Conservation (phyloP, 495 filamentous ascomycete species). For the Pyrenula massariospora region DNA sequence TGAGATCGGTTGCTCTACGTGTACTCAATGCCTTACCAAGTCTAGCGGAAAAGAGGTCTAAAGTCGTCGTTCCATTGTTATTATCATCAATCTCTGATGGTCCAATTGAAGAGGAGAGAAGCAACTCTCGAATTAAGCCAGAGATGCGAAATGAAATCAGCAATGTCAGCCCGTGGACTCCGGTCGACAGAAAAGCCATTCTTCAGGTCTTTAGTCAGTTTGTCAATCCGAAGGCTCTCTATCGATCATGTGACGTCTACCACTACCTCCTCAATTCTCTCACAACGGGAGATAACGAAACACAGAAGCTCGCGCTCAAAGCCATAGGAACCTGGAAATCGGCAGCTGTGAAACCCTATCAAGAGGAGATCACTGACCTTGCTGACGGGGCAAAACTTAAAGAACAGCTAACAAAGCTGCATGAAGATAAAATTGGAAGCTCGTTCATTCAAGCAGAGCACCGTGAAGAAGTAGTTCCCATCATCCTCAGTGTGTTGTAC, state of each 20-base stretch:
- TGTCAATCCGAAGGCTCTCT: slow-evolving; percentile 72
- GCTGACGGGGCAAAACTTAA: slow-evolving; percentile 85
- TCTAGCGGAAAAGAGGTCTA: slow-evolving; percentile 75
- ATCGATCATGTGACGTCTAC: slow-evolving; percentile 65
- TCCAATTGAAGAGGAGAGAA: neutral
- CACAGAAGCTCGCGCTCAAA: slow-evolving; percentile 75
- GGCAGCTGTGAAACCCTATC: slow-evolving; percentile 59
- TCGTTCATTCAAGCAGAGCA: slow-evolving; percentile 66
- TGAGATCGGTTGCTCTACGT: slow-evolving; percentile 43
- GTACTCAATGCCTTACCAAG: slow-evolving; percentile 61
- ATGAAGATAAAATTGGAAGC: slow-evolving; percentile 58
- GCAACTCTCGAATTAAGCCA: neutral
- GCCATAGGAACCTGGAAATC: slow-evolving; percentile 84
- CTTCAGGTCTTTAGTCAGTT: slow-evolving; percentile 77
- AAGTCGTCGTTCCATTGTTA: slow-evolving; percentile 73
- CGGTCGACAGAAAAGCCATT: slow-evolving; percentile 71
- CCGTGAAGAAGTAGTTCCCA: slow-evolving; percentile 59
- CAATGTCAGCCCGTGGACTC: slow-evolving; percentile 25
- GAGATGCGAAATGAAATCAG: neutral
- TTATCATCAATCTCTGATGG: slow-evolving; percentile 51
- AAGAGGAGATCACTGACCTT: slow-evolving; percentile 78
- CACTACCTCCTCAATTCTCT: slow-evolving; percentile 59
- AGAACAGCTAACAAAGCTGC: slow-evolving; percentile 78
- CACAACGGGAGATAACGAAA: slow-evolving; percentile 75
- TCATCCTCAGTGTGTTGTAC: slow-evolving; percentile 80